A percentile compares a stretch with the other conserved stretches of the same genome.
phyloP scores from a whole-genome alignment of 148 eudicot genomes.

The Salicornia ramosissima region DNA sequence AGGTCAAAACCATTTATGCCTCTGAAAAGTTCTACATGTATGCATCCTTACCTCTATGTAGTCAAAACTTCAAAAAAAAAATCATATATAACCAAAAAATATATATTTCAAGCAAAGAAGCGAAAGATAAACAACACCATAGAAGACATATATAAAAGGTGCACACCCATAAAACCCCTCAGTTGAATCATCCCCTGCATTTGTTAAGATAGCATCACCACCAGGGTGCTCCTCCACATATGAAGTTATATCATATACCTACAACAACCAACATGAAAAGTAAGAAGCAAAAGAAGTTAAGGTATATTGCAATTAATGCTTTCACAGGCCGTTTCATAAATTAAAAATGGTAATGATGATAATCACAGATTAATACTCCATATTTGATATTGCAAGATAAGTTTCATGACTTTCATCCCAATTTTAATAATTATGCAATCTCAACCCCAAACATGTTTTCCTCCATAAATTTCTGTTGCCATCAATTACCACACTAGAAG shows the following conservation, averaged over 20 bases:
- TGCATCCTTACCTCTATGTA: no score
- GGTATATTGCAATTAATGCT: neutral
- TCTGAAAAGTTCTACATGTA: no score
- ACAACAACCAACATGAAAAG: constrained; percentile 14
- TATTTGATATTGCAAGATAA: no score
- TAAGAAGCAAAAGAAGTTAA: neutral
- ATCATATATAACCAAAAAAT: no score
- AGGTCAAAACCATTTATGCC: no score
- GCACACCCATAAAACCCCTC: constrained; percentile 87
- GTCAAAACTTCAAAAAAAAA: no score
- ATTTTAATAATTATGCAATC: neutral
- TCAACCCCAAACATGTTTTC: neutral
- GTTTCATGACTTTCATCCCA: neutral
- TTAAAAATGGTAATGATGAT: no score
- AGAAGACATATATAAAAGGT: neutral
- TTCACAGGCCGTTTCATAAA: neutral
- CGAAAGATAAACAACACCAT: neutral
- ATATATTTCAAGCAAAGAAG: neutral
- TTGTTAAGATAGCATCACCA: constrained; percentile 85
- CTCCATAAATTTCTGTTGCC: neutral
- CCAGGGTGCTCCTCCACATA: constrained; percentile 99
- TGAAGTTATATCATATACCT: constrained; percentile 93
- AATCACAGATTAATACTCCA: no score
- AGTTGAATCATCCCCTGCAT: constrained; percentile 95
- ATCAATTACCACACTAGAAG: neutral